Base-by-base conservation (phyloP, 257 asterid genomes). In the Oldenlandia corymbosa region DNA sequence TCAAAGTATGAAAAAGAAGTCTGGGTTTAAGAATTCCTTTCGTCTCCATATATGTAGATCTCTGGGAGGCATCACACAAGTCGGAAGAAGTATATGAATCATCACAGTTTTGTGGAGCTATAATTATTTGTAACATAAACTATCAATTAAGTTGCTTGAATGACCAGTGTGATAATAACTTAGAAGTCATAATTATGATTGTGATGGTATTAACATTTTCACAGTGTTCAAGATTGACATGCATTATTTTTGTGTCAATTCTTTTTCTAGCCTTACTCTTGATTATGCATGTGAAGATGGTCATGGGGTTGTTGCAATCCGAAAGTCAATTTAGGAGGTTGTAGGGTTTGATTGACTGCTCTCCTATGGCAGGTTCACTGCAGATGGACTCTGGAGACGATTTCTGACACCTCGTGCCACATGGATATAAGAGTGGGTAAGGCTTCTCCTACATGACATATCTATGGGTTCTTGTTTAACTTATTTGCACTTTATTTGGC, bases 341-440 rank as follows among this genome's bases (percentile, higher is more conserved):
- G 34, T 10, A n/a, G n/a, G n/a, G 46, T 30, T 51, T 18, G 34
- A 30, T 30, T n/a, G 18, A 14, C 27, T 20, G 39, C 54, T 58
- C 51, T 75, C 37, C 45, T 60, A 42, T 37, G 77, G 61, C 78
- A 91, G 98, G 81, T 83, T 65, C 98, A 91, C 64, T 84, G 90
- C 63, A 79, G 81, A 75, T 91, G 96, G 96, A 73, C 71, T 14
- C 32, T 86, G 23, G 81, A 80, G 82, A 82, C 90, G 7, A 76
- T 72, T 43, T 74, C 92, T 8, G 87, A 86, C 53, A 83, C 87
- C 71, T 84, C 76, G 0, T 88, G 95, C 81, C 62, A 63, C 31
- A 66, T 91, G 67, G 92, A 86, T 74, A 83, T 88, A 69, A 78
- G 75, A 75, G 95, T 81, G 68, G 98, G 98, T 88, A 78, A 62